Base-by-base conservation (phyloP, 768 basidiomycete species). In the Xerocomellus dryophilus region DNA sequence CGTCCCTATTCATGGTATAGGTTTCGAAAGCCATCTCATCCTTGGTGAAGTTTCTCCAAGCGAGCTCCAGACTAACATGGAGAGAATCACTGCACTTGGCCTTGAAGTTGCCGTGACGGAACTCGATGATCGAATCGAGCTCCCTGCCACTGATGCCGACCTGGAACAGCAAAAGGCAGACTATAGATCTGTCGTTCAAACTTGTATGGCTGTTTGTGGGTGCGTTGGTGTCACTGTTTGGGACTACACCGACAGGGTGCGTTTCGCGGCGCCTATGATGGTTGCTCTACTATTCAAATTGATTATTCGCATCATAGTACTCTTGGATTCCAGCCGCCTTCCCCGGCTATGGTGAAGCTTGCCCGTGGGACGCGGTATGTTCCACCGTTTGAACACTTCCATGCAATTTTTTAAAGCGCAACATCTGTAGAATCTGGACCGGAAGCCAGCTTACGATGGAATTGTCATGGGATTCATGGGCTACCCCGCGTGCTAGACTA, bases 61-160 rank as follows among this genome's bases (percentile, higher is more conserved):
- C n/a, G 53, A 70, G 11, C 65, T 86, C 45, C 71, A 77, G 50
- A 65, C 73, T 3, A 80, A 81, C 54, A 69, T 85, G 51, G 63
- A 77, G 55, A 72, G 76, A 46, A 80, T 86, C 63, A 76, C 80
- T 12, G 77, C 77, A 11, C 78, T 85, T 25, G 84, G 86, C 5
- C 71, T 87, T 40, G 85, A 86, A 59, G 80, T 86, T 23, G 84
- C 84, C 10, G 79, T 86, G 59, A 87, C 85, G 3, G 85, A 86
- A 63, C 76, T 87, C 44, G 85, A 87, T 62, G 82, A 82, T 60
- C 75, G 84, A 45, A 82, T 84, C 74, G 74, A 74, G 8, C 60
- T 56, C 11, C 84, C 83, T 14, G 75, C 71, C 12, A 82, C 81
- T 3, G 58, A 66, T 8, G 77, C 76, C 1, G 69, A 78, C 32